Percentiles rank a stretch among this genome's conserved stretches.
Conservation (phyloP, 1,139 yeast genomes). For the Williopsis jadinii region DNA sequence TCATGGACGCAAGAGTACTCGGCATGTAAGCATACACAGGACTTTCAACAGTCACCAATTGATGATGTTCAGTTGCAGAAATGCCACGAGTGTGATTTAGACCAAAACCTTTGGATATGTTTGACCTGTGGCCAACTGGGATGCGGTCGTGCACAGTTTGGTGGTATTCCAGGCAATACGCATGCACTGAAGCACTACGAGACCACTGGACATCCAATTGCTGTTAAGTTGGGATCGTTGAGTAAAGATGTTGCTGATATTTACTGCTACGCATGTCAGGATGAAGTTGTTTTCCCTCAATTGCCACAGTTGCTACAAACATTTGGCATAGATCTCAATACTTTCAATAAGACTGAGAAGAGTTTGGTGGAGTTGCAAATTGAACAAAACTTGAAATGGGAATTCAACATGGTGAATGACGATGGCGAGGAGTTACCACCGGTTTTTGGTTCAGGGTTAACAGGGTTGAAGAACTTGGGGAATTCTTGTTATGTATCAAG, state of each 20-base stretch:
- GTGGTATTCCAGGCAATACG: conserved; percentile 86
- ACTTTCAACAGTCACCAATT: conserved; percentile 35
- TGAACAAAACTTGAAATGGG: conserved; percentile 92
- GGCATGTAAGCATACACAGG: conserved; percentile 70
- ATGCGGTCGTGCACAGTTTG: conserved; percentile 91
- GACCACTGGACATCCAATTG: conserved; percentile 59
- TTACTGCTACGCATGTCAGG: conserved; percentile 84
- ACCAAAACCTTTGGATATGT: conserved; percentile 87
- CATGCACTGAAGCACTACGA: conserved; percentile 75
- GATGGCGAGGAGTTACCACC: conserved; percentile 62
- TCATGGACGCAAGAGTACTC: conserved; percentile 89
- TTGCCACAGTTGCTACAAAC: conserved; percentile 42
- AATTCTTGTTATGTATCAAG: conserved; percentile 89
- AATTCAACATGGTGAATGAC: conserved; percentile 71
- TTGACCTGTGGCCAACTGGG: conserved; percentile 82
- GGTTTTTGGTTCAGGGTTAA: conserved; percentile 59
- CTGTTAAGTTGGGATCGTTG: conserved; percentile 85
- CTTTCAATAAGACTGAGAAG: conserved; percentile 66
- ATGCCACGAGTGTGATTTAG: conserved; percentile 63
- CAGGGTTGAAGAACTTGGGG: conserved; percentile 86
- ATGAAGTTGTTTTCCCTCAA: conserved; percentile 74
- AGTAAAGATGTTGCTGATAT: conserved; percentile 64
- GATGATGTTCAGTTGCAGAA: conserved; percentile 33
- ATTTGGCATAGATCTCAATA: conserved; percentile 64
- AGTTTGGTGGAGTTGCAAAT: conserved; percentile 81